These are phyloP conservation scores for Ilyonectria destructans DNA, from an alignment of 2,329 filamentous ascomycete genomes.

Conservation along the genomic window DNA sequence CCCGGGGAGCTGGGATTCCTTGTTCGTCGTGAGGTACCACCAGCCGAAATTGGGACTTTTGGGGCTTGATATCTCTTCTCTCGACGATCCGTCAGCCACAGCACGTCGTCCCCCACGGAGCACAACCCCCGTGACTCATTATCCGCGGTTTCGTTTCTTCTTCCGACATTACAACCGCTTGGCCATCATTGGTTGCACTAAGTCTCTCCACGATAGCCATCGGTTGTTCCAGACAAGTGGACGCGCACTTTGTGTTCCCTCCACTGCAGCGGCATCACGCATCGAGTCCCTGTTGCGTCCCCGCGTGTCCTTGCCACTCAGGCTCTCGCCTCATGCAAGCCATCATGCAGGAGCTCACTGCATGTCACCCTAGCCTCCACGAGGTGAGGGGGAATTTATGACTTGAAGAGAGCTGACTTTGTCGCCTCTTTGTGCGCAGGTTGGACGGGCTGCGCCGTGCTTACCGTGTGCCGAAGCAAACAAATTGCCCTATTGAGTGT, in stretches of 20 bases:
- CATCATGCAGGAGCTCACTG: slow-evolving; percentile 17
- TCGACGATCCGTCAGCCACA: slow-evolving; percentile 42
- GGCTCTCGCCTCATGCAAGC: slow-evolving; percentile 27
- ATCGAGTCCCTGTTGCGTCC: slow-evolving; percentile 15
- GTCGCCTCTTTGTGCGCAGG: neutral
- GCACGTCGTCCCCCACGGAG: slow-evolving; percentile 34
- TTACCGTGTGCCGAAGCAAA: neutral
- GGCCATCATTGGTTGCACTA: slow-evolving; percentile 37
- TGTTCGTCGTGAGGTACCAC: slow-evolving; percentile 17
- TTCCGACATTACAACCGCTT: slow-evolving; percentile 19
- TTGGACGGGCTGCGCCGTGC: neutral
- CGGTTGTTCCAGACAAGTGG: slow-evolving; percentile 11
- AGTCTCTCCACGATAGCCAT: neutral
- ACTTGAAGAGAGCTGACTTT: neutral
- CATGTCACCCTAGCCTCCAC: slow-evolving; percentile 21
- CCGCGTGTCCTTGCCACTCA: slow-evolving; percentile 17
- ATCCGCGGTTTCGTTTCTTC: slow-evolving; percentile 40
- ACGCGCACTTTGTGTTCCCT: slow-evolving; percentile 16
- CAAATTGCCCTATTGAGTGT: neutral
- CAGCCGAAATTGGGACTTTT: slow-evolving; percentile 24
- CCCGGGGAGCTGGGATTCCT: slow-evolving; percentile 30
- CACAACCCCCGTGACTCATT: slow-evolving; percentile 43
- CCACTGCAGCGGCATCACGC: slow-evolving; percentile 22
- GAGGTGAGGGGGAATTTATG: slow-evolving; percentile 4
- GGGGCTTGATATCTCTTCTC: slow-evolving; percentile 25